Evolutionary conservation across 192 early-diverging fungal species (phyloP).

Genomic region (Gaertneriomyces sp.): DNA sequence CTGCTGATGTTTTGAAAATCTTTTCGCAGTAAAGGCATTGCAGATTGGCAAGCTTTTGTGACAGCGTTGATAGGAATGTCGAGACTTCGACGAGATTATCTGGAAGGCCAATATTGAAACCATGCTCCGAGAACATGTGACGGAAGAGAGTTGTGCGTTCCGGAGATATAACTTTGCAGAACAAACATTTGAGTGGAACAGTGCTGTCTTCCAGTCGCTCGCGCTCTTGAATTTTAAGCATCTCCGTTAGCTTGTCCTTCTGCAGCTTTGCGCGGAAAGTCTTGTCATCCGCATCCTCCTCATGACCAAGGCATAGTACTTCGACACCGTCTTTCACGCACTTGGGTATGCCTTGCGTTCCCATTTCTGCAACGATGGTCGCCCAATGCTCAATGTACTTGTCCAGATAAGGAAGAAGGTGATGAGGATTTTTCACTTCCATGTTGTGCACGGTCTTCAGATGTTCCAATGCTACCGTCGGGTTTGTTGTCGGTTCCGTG

Average conservation of each 20-base stretch:
- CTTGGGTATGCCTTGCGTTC: constrained; percentile 13
- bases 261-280: constrained; percentile 72
- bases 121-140: constrained; percentile 88
- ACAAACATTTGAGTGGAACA: constrained; percentile 79
- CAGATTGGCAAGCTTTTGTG: constrained; percentile 61
- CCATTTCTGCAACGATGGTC: constrained; percentile 33
- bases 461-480: constrained; percentile 63
- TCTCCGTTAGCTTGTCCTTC: constrained; percentile 64
- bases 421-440: constrained; percentile 66
- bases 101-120: constrained; percentile 88
- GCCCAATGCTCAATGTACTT: constrained; percentile 75
- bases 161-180: constrained; percentile 79
- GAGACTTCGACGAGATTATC: constrained; percentile 85
- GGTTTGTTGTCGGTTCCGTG: constrained; percentile 49
- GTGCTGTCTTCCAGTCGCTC: constrained; percentile 63
- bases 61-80: constrained; percentile 75
- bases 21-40: constrained; percentile 91
- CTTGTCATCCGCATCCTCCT: constrained; percentile 52
- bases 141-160: constrained; percentile 71
- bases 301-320: constrained; percentile 61
- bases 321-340: constrained; percentile 10
- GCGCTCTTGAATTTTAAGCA: constrained; percentile 67
- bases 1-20: constrained; percentile 79
- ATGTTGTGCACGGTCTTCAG: constrained; percentile 62
- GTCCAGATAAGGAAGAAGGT: constrained; percentile 74